Evolutionary conservation across 2,329 filamentous ascomycete genomes (phyloP).

Genomic region (Leptodontidium sp.): DNA sequence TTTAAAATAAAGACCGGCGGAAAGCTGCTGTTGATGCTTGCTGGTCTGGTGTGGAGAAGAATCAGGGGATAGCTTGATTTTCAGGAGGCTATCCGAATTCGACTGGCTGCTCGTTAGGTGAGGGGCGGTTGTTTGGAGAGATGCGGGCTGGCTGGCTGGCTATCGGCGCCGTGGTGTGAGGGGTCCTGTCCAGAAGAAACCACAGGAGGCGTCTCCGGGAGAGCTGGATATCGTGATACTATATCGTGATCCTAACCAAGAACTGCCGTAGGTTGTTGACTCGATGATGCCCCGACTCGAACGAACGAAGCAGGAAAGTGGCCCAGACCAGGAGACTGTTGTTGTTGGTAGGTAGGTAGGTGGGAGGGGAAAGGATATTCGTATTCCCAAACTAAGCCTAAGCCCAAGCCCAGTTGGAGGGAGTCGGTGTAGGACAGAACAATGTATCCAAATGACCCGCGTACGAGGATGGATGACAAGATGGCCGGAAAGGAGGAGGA

Average conservation of each 20-base stretch:
- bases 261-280: not conserved
- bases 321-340: not conserved
- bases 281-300: not conserved
- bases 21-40: constrained; percentile 13
- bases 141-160: not conserved
- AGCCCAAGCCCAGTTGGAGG: constrained; percentile 9
- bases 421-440: constrained; percentile 10
- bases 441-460: constrained; percentile 27
- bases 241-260: not conserved
- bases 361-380: constrained; percentile 6
- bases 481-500: not conserved
- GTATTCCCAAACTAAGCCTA: constrained; percentile 14
- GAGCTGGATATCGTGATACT: not conserved
- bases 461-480: not conserved
- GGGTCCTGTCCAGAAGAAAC: not conserved
- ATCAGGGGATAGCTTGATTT: constrained; percentile 2
- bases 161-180: not conserved
- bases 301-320: not conserved
- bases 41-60: constrained; percentile 7
- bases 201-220: not conserved
- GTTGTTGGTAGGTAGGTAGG: not conserved
- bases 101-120: not conserved
- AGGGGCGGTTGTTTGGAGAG: not conserved
- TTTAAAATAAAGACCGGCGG: constrained; percentile 12
- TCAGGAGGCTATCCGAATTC: constrained; percentile 6